phyloP scores from a whole-genome alignment of 2,329 filamentous ascomycete genomes.

The Beauveria australis region DNA sequence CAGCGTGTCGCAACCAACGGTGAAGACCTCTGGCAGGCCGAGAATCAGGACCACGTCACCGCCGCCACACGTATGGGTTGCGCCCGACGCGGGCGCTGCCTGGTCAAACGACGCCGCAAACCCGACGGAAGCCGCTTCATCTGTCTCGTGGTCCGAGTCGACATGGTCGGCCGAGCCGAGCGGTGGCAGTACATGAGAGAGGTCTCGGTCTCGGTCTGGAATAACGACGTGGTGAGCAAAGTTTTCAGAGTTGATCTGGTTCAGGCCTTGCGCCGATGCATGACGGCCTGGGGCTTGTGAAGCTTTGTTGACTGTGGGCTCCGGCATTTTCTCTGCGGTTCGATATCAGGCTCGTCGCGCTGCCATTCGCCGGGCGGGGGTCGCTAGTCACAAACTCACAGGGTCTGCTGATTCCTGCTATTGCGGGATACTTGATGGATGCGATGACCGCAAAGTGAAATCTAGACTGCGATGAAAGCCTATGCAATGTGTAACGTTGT shows the following conservation, averaged over 20 bases:
- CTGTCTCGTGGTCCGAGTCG: neutral
- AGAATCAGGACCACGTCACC: slow-evolving; percentile 47
- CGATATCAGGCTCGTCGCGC: too few species aligned
- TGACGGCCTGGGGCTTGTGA: neutral
- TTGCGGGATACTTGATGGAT: too few species aligned
- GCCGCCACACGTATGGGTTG: neutral
- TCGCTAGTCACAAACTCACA: too few species aligned
- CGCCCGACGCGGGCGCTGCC: neutral
- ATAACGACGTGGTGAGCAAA: neutral
- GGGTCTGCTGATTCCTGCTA: too few species aligned
- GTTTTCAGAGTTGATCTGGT: too few species aligned
- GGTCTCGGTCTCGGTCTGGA: neutral
- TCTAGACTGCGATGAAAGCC: too few species aligned
- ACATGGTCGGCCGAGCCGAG: neutral
- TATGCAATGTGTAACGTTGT: too few species aligned
- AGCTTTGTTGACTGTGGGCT: too few species aligned
- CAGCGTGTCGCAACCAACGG: slow-evolving; percentile 45
- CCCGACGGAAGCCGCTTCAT: neutral
- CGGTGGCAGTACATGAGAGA: neutral
- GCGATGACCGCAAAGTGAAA: too few species aligned
- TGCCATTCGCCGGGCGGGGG: too few species aligned
- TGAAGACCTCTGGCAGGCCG: slow-evolving; percentile 41
- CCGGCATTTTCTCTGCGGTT: too few species aligned
- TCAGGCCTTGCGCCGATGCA: neutral
- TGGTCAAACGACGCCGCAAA: too few species aligned